Conservation (phyloP, 2,329 filamentous ascomycete genomes). For the Curvularia eragrostidis region DNA sequence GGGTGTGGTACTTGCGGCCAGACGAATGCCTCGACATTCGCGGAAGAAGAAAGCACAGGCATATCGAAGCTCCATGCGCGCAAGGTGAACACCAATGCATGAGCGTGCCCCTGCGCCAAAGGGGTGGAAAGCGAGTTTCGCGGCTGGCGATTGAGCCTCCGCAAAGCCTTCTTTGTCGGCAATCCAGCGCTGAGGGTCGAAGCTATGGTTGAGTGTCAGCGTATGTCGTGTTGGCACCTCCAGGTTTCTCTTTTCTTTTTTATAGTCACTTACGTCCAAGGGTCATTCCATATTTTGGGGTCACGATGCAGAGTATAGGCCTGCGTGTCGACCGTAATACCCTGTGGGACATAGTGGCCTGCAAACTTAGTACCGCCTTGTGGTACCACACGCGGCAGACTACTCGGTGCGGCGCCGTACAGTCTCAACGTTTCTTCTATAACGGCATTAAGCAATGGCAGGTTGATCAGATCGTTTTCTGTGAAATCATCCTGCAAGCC, state of each 20-base stretch:
- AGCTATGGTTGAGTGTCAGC: constrained; percentile 28
- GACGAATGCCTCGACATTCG: constrained; percentile 47
- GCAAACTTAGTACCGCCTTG: constrained; percentile 44
- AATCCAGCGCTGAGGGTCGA: constrained; percentile 46
- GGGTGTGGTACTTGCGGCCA: constrained; percentile 41
- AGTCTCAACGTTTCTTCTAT: constrained; percentile 52
- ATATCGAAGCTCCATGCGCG: constrained; percentile 63
- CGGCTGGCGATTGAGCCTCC: constrained; percentile 36
- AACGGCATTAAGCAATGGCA: constrained; percentile 47
- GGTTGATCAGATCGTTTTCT: constrained; percentile 42
- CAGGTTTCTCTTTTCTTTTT: not conserved
- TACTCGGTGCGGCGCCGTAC: constrained; percentile 46
- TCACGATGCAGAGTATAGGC: constrained; percentile 52
- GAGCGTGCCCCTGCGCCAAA: constrained; percentile 73
- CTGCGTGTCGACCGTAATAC: constrained; percentile 50
- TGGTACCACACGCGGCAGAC: constrained; percentile 49
- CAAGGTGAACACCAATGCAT: constrained; percentile 73
- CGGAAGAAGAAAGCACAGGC: constrained; percentile 61
- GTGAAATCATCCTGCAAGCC: constrained; percentile 26
- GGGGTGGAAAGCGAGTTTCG: constrained; percentile 67
- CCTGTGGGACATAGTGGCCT: constrained; percentile 47
- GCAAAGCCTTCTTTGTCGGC: constrained; percentile 28
- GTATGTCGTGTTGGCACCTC: not conserved
- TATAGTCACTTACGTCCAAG: constrained; percentile 28
- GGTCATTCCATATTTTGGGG: constrained; percentile 36